Evolutionary conservation across 306 rosid species (phyloP).

Genomic region (Senna tora): DNA sequence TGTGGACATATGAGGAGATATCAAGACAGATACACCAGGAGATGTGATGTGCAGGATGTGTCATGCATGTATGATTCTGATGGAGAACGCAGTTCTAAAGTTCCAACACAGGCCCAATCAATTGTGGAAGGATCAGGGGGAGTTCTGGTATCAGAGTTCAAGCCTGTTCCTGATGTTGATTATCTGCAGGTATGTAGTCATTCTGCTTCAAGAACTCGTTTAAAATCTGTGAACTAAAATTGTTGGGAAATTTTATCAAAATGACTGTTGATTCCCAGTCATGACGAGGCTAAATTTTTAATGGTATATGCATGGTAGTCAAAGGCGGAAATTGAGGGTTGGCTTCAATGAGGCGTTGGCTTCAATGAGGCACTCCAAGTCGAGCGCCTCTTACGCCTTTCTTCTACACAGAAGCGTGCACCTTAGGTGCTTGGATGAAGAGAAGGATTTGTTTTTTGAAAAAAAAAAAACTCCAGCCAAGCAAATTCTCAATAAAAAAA

Average conservation of each 20-base stretch:
- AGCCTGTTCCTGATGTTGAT: slow-evolving; percentile 84
- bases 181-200: slow-evolving; percentile 75
- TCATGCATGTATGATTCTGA: slow-evolving; percentile 62
- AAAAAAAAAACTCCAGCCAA: too few relatives aligned
- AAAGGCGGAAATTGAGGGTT: too few relatives aligned
- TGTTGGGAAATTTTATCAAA: not conserved
- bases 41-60: slow-evolving; percentile 43
- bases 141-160: slow-evolving; percentile 59
- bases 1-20: slow-evolving; percentile 60
- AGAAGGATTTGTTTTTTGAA: too few relatives aligned
- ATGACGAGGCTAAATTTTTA: slow-evolving; percentile 1
- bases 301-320: slow-evolving; percentile 1
- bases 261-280: too few relatives aligned
- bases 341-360: too few relatives aligned
- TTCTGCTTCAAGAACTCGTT: not conserved
- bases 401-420: too few relatives aligned
- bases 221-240: not conserved
- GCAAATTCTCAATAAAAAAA: too few relatives aligned
- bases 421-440: too few relatives aligned
- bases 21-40: slow-evolving; percentile 36
- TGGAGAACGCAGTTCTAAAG: slow-evolving; percentile 62
- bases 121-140: slow-evolving; percentile 76
- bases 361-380: too few relatives aligned
- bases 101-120: slow-evolving; percentile 87
- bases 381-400: too few relatives aligned